Evolutionary conservation across 2,329 filamentous ascomycete genomes (phyloP), one percentile per base, ranked within the genome.

Genomic region (Phoma sp.): DNA sequence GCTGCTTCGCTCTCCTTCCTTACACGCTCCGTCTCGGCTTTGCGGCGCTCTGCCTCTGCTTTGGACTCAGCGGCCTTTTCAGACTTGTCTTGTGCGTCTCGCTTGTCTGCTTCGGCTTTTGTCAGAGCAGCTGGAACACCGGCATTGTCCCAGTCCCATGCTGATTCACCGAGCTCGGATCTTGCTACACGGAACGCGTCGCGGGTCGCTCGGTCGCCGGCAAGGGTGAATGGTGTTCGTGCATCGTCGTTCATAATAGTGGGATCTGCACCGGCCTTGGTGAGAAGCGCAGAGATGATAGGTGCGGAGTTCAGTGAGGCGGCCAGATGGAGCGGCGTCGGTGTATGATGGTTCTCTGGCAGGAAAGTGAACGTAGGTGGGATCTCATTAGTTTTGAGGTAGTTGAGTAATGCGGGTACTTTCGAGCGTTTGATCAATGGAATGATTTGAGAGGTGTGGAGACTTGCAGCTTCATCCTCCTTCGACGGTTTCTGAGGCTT

Each of bases 111-210:
- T 47, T 96, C 91, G 1, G 81, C 80, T 63, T 86, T 87, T 2
- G 85, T 87, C 40, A 99, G 78, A 0, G 89, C 79, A 0, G 87
- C 67, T 1, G 93, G 92, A 0, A 99, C 85, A 21, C 84, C 84
- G 1, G 92, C 88, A 0, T 77, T 80, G 3, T 90, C 85, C 95
- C 95, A 99, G 61, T 91, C 78, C 86, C 89, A 96, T 15, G 80
- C 83, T 0, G 73, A 72, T 70, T 96, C 92, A 14, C 92, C 93
- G 1, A 97, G 80, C 68, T 96, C 90, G 26, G 85, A 83, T 6
- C 95, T 89, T 4, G 92, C 92, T 2, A 97, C 86, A 2, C 95
- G 89, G 77, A 99, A 99, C 0, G 93, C 91, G 69, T 98, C 93
- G 1, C 93, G 86, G 0, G 93, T 97, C 2, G 87, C 77, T 4